phyloP scores from a whole-genome alignment of 176 grass and related monocot species.

The Oryza officinalis region DNA sequence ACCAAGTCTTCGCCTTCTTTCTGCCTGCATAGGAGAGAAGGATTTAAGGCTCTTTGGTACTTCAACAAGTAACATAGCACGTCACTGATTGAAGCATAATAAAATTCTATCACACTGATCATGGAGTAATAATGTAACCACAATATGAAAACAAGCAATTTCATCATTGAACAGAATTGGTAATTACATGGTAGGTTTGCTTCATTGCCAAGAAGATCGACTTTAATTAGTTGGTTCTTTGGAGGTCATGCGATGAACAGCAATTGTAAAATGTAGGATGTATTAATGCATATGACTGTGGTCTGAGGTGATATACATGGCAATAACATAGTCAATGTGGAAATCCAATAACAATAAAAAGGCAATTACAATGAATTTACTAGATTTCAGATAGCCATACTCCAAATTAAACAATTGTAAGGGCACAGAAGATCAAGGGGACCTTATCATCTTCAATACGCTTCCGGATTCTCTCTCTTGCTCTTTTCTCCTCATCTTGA shows the following conservation, averaged over 20 bases:
- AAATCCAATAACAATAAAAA: not conserved
- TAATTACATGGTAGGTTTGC: slow-evolving; percentile 5
- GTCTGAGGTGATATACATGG: not conserved
- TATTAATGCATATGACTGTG: not conserved
- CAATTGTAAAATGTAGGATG: not conserved
- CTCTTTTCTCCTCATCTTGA: slow-evolving; percentile 81
- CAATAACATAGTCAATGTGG: not conserved
- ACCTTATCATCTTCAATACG: slow-evolving; percentile 86
- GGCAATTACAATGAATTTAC: not conserved
- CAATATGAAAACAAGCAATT: not conserved
- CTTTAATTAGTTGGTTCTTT: not conserved
- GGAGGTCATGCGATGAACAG: not conserved
- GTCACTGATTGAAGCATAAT: not conserved
- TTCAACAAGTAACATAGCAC: not conserved
- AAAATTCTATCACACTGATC: slow-evolving; percentile 6
- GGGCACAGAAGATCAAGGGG: not conserved
- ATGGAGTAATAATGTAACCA: not conserved
- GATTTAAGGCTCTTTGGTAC: not conserved
- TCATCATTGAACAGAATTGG: not conserved
- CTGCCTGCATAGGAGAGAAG: slow-evolving; percentile 54
- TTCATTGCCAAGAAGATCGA: slow-evolving; percentile 3
- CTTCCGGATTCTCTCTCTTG: slow-evolving; percentile 70
- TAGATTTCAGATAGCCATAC: not conserved
- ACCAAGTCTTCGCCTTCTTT: slow-evolving; percentile 65
- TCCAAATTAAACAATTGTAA: not conserved